These are phyloP conservation scores for Paramecium octaurelia DNA, from an alignment of 73 alveolate species.

Conservation along the genomic window DNA sequence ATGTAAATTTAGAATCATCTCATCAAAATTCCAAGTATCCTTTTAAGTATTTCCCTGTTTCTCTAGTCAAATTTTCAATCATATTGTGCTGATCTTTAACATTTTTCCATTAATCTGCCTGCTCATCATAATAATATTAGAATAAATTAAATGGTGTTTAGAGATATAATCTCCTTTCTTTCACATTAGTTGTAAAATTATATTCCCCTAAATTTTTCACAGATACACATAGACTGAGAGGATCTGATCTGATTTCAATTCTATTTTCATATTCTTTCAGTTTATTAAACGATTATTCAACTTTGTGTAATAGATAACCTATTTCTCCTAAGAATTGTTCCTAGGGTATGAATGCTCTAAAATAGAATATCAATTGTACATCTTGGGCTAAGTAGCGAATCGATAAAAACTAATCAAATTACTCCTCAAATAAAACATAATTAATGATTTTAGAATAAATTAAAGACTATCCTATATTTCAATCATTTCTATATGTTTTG, in stretches of 20 bases:
- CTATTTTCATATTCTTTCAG: conserved; percentile 15
- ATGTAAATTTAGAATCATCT: neutral
- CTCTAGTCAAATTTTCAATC: conserved; percentile 45
- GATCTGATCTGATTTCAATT: neutral
- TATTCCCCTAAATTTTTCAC: conserved; percentile 16
- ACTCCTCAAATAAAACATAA: neutral
- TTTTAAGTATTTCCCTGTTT: conserved; percentile 46
- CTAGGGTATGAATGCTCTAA: neutral
- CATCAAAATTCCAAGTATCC: conserved; percentile 56
- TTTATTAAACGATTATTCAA: neutral
- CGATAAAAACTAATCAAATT: neutral
- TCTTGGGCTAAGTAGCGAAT: neutral
- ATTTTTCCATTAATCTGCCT: conserved; percentile 33
- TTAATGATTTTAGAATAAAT: neutral
- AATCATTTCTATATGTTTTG: neutral
- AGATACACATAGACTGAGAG: neutral
- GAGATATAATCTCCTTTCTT: neutral
- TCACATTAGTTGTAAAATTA: neutral
- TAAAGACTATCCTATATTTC: neutral
- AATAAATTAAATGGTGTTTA: neutral
- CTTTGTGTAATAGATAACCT: neutral
- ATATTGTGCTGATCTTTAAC: conserved; percentile 43
- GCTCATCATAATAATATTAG: conserved; percentile 34
- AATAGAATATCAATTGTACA: neutral
- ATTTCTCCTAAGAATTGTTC: neutral